Percentiles rank a stretch among this genome's conserved stretches.
Conservation (phyloP, 768 basidiomycete genomes). For the Fomitopsis serialis region DNA sequence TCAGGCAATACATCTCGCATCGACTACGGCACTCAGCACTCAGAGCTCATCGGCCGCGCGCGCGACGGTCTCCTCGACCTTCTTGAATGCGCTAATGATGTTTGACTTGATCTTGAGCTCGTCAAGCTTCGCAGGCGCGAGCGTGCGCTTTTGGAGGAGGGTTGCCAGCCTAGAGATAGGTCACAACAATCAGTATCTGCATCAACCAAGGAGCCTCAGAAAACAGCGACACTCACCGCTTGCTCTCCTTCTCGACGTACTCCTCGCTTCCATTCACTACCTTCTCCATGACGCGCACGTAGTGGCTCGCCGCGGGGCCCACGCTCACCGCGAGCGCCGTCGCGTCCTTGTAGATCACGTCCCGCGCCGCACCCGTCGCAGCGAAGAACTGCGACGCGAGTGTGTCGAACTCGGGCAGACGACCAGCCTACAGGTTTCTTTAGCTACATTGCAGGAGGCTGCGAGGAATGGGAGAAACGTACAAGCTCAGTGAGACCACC, state of each 20-base stretch:
- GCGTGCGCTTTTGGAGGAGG: slow-evolving; percentile 73
- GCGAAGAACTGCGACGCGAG: slow-evolving; percentile 73
- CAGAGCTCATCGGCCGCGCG: slow-evolving; percentile 17
- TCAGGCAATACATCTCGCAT: too few species aligned
- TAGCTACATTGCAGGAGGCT: background rate
- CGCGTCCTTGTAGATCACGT: slow-evolving; percentile 65
- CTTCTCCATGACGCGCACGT: slow-evolving; percentile 89
- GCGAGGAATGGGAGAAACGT: slow-evolving; percentile 12
- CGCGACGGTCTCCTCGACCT: slow-evolving; percentile 19
- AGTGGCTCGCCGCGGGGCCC: slow-evolving; percentile 62
- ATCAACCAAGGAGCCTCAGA: too few species aligned
- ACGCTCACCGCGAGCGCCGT: slow-evolving; percentile 41
- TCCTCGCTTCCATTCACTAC: slow-evolving; percentile 60
- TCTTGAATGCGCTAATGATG: slow-evolving; percentile 62
- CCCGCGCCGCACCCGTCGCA: slow-evolving; percentile 49
- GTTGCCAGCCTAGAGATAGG: slow-evolving; percentile 13
- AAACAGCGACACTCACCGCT: slow-evolving; percentile 52
- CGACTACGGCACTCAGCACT: background rate
- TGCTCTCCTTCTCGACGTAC: slow-evolving; percentile 83
- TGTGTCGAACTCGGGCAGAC: slow-evolving; percentile 67
- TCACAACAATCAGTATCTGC: too few species aligned
- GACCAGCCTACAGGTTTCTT: slow-evolving; percentile 60
- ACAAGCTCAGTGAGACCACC: slow-evolving; percentile 75
- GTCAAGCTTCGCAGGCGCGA: slow-evolving; percentile 78
- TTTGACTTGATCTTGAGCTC: slow-evolving; percentile 93